phyloP scores from a whole-genome alignment of 2,329 filamentous ascomycete genomes.

The Scedosporium aurantiacum region DNA sequence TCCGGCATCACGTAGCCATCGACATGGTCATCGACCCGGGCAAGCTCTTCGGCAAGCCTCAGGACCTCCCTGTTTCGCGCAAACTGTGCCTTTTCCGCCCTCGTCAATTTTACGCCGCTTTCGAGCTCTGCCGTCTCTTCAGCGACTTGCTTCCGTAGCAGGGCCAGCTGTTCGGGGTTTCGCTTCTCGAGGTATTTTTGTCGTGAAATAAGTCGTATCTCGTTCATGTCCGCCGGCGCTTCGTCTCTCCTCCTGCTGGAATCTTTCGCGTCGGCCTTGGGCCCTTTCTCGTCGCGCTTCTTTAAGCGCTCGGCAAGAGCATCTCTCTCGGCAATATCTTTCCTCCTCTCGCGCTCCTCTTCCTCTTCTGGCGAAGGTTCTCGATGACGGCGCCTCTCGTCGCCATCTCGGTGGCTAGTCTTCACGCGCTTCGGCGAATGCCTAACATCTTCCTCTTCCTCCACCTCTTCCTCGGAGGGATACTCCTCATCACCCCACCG shows the following conservation, averaged over 20 bases:
- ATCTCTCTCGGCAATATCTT: slow-evolving; percentile 64
- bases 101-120: slow-evolving; percentile 63
- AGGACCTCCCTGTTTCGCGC: slow-evolving; percentile 76
- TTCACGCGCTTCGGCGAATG: slow-evolving; percentile 62
- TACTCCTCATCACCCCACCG: slow-evolving; percentile 73
- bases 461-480: slow-evolving; percentile 32
- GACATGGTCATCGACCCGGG: slow-evolving; percentile 79
- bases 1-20: slow-evolving; percentile 92
- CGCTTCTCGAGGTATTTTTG: slow-evolving; percentile 92
- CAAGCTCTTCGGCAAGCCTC: slow-evolving; percentile 69
- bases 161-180: slow-evolving; percentile 70
- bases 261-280: slow-evolving; percentile 55
- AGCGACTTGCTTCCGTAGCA: slow-evolving; percentile 81
- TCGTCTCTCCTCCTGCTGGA: slow-evolving; percentile 33
- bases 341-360: slow-evolving; percentile 46
- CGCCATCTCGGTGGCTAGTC: slow-evolving; percentile 42
- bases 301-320: slow-evolving; percentile 69
- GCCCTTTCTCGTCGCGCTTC: slow-evolving; percentile 48
- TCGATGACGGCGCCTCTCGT: neutral
- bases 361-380: slow-evolving; percentile 10
- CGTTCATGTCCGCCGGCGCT: slow-evolving; percentile 44
- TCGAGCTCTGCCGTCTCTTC: slow-evolving; percentile 77
- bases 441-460: slow-evolving; percentile 50
- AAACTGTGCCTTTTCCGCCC: slow-evolving; percentile 77
- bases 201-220: slow-evolving; percentile 71